Percentiles rank a stretch among this genome's conserved stretches.
Evolutionary conservation across 2,329 filamentous ascomycete species (phyloP).

Genomic region (Teratosphaeria nubilosa): DNA sequence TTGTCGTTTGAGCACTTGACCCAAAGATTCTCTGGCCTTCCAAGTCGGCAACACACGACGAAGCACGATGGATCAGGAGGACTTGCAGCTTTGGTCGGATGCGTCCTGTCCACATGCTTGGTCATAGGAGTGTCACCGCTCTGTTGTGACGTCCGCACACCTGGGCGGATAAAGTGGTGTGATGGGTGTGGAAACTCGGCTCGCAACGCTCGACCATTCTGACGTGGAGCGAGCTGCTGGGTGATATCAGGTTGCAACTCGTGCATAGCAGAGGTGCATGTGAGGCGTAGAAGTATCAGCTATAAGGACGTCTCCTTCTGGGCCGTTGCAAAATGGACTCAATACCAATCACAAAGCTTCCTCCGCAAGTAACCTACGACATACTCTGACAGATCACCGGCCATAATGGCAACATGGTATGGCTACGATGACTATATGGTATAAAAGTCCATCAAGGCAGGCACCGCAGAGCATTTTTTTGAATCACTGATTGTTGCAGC

Average conservation of each 20-base stretch:
- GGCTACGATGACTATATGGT: background rate
- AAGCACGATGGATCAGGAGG: background rate
- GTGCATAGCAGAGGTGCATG: background rate
- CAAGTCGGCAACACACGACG: background rate
- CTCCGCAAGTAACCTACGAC: background rate
- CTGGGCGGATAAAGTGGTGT: background rate
- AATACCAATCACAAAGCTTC: background rate
- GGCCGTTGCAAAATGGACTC: background rate
- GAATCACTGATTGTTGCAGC: background rate
- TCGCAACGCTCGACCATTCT: background rate
- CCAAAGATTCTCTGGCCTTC: background rate
- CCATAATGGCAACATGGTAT: background rate
- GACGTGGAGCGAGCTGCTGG: background rate
- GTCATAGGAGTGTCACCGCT: background rate
- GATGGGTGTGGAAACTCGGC: background rate
- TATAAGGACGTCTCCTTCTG: background rate
- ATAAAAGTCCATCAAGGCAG: background rate
- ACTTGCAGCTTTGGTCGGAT: background rate
- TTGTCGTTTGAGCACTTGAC: background rate
- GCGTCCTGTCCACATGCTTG: background rate
- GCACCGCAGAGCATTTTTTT: background rate
- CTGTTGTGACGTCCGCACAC: background rate
- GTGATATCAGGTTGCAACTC: background rate
- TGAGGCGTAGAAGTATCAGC: background rate
- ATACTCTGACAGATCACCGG: background rate